phyloP scores from a whole-genome alignment of 1,284 basidiomycete genomes.

The Vanrija pseudolonga region DNA sequence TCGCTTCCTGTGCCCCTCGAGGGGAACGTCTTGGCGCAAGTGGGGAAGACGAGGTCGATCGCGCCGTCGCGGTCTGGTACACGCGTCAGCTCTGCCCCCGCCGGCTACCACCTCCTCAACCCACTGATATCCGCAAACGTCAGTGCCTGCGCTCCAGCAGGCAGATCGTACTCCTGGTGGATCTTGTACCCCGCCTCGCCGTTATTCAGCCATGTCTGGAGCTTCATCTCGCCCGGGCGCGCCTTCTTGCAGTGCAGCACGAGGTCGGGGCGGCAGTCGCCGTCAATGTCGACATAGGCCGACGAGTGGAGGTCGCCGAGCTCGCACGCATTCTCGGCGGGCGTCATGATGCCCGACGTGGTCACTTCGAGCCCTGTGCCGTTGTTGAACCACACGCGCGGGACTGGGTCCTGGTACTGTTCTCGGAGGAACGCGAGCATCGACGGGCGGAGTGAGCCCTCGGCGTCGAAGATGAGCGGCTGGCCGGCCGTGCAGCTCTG shows the following conservation, averaged over 20 bases:
- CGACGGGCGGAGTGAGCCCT: conserved; percentile 85
- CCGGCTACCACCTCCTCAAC: conserved; percentile 33
- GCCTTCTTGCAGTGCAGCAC: conserved; percentile 74
- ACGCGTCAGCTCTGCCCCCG: not conserved
- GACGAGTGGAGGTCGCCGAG: conserved; percentile 87
- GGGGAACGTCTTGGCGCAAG: conserved; percentile 68
- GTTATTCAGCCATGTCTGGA: conserved; percentile 38
- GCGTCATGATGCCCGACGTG: conserved; percentile 1
- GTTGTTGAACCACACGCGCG: conserved; percentile 28
- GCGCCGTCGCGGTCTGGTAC: conserved; percentile 92
- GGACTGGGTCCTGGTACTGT: not conserved
- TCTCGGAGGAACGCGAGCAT: conserved; percentile 64
- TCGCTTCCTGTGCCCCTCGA: conserved; percentile 64
- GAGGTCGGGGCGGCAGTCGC: conserved; percentile 81
- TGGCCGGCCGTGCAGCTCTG: conserved; percentile 52
- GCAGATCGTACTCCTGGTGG: conserved; percentile 65
- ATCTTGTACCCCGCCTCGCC: conserved; percentile 71
- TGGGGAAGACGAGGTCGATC: conserved; percentile 88
- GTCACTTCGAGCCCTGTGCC: conserved; percentile 21
- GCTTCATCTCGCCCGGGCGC: conserved; percentile 1
- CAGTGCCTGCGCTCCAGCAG: conserved; percentile 71
- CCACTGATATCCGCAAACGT: conserved; percentile 88
- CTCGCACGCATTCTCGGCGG: conserved; percentile 55
- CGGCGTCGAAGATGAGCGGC: conserved; percentile 78
- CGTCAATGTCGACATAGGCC: conserved; percentile 90